Percentiles rank a stretch among this genome's conserved stretches.
These are phyloP conservation scores for Pythium coloratum DNA, from an alignment of 352 stramenopile species.

Conservation along the genomic window DNA sequence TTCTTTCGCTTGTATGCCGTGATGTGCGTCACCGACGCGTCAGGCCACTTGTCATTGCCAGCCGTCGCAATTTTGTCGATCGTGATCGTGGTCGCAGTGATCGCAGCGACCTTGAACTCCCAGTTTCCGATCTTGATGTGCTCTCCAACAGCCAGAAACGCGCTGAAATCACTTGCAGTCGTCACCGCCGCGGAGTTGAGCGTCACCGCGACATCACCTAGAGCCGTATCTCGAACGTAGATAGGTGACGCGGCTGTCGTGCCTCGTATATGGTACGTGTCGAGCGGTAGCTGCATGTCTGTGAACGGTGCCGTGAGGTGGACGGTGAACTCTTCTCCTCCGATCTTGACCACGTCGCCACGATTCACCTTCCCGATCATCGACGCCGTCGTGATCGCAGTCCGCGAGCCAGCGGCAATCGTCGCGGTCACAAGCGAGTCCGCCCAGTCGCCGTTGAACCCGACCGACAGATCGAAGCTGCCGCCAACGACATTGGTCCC, in stretches of 20 bases:
- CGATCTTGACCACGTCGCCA: slow-evolving; percentile 58
- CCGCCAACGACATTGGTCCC: slow-evolving; percentile 44
- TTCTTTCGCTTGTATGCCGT: slow-evolving; percentile 75
- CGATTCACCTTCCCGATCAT: slow-evolving; percentile 76
- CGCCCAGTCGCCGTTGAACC: slow-evolving; percentile 61
- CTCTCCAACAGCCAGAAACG: slow-evolving; percentile 37
- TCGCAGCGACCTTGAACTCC: slow-evolving; percentile 45
- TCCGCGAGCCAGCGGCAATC: slow-evolving; percentile 51
- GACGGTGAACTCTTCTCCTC: slow-evolving; percentile 57
- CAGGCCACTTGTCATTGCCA: slow-evolving; percentile 39
- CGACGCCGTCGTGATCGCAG: slow-evolving; percentile 34
- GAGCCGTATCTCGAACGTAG: slow-evolving; percentile 55
- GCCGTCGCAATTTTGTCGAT: slow-evolving; percentile 33
- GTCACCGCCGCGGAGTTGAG: slow-evolving; percentile 32
- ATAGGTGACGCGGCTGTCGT: slow-evolving; percentile 29
- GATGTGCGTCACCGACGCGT: slow-evolving; percentile 38
- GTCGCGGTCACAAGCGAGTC: slow-evolving; percentile 38
- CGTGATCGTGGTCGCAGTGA: slow-evolving; percentile 34
- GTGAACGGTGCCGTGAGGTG: slow-evolving; percentile 72
- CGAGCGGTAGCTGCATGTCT: slow-evolving; percentile 57
- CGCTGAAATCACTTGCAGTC: slow-evolving; percentile 48
- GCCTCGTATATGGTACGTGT: slow-evolving; percentile 69
- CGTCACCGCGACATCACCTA: slow-evolving; percentile 63
- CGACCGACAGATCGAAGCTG: slow-evolving; percentile 71
- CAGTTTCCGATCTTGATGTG: slow-evolving; percentile 56